phyloP scores from a whole-genome alignment of 495 filamentous ascomycete species.

The Aspergillus baeticus region DNA sequence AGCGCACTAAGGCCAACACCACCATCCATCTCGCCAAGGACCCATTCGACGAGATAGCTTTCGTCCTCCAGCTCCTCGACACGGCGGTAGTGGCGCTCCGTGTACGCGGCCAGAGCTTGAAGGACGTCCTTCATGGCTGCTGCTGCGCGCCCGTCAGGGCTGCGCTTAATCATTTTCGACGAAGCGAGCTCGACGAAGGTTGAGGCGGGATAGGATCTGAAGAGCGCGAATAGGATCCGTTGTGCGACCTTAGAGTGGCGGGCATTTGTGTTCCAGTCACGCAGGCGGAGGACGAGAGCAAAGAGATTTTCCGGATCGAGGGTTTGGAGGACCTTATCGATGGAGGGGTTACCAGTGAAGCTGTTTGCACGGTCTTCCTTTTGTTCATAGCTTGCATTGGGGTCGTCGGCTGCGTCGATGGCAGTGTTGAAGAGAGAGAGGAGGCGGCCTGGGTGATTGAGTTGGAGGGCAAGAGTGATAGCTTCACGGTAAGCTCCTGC shows the following conservation, averaged over 20 bases:
- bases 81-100: constrained; percentile 84
- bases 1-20: constrained; percentile 44
- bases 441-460: constrained; percentile 88
- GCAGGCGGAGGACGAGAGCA: constrained; percentile 69
- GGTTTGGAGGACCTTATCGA: constrained; percentile 79
- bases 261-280: constrained; percentile 97
- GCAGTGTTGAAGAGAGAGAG: constrained; percentile 80
- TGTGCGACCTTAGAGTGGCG: constrained; percentile 84
- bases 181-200: constrained; percentile 68
- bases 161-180: constrained; percentile 37
- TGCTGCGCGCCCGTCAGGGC: constrained; percentile 42
- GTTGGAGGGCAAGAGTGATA: constrained; percentile 83
- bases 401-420: constrained; percentile 56
- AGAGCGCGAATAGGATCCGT: constrained; percentile 74
- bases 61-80: constrained; percentile 90
- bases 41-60: constrained; percentile 91
- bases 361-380: constrained; percentile 31
- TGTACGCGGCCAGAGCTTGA: constrained; percentile 80
- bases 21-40: constrained; percentile 88
- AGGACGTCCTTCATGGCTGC: constrained; percentile 78
- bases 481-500: constrained; percentile 83
- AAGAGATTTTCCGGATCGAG: constrained; percentile 82
- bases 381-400: constrained; percentile 20
- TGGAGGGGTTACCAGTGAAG: constrained; percentile 69
- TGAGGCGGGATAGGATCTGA: constrained; percentile 72